These are phyloP conservation scores for Phylloporus sp. DNA, from an alignment of 768 basidiomycete genomes.

Conservation along the genomic window DNA sequence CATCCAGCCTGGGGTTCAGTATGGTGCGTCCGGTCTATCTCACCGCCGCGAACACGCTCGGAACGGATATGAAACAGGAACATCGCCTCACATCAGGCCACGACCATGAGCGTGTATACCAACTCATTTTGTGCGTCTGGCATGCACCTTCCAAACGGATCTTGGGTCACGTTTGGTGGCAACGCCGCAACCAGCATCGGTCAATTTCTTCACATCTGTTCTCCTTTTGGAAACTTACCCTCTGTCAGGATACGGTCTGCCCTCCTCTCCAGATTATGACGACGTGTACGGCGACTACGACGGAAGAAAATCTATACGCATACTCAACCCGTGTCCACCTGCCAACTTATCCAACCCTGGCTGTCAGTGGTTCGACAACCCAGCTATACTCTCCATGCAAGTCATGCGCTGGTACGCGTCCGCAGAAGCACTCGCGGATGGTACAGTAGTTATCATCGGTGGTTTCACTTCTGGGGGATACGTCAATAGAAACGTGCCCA, in stretches of 20 bases:
- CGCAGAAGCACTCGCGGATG: slow-evolving; percentile 69
- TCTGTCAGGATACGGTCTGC: slow-evolving; percentile 32
- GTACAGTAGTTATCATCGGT: slow-evolving; percentile 74
- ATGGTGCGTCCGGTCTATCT: slow-evolving; percentile 38
- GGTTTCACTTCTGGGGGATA: slow-evolving; percentile 74
- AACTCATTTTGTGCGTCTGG: slow-evolving; percentile 81
- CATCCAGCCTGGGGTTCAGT: slow-evolving; percentile 74
- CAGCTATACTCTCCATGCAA: slow-evolving; percentile 58
- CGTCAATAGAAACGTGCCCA: slow-evolving; percentile 68
- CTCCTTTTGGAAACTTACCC: slow-evolving; percentile 27
- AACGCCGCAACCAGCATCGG: slow-evolving; percentile 63
- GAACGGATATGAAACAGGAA: slow-evolving; percentile 11
- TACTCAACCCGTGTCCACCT: slow-evolving; percentile 68
- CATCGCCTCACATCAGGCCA: slow-evolving; percentile 18
- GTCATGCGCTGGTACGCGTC: slow-evolving; percentile 71
- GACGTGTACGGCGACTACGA: slow-evolving; percentile 72
- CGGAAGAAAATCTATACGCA: slow-evolving; percentile 73
- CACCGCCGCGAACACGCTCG: neutral
- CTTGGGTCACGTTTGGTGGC: slow-evolving; percentile 70
- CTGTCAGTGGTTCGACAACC: slow-evolving; percentile 73
- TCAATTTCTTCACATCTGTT: neutral
- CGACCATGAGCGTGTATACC: slow-evolving; percentile 41
- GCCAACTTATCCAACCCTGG: slow-evolving; percentile 39
- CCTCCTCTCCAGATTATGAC: slow-evolving; percentile 39
- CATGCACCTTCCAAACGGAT: slow-evolving; percentile 76